phyloP scores from a whole-genome alignment of 768 basidiomycete species.

The Rubroboletus satanas region DNA sequence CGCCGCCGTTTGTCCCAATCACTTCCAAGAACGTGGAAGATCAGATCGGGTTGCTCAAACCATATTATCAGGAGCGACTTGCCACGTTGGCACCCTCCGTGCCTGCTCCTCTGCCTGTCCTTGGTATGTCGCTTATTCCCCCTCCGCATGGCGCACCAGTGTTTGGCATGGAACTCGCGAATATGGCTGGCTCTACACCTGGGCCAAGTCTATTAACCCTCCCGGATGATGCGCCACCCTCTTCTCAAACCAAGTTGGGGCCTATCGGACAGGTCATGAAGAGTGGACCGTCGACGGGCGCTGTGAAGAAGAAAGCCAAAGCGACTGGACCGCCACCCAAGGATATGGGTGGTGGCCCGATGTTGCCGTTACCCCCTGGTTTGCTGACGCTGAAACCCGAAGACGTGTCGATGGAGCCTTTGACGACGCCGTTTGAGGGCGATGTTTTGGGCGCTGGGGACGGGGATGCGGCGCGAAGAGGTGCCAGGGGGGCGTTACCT shows the following conservation, averaged over 20 bases:
- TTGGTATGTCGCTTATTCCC: constrained; percentile 18
- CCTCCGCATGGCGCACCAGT: constrained; percentile 4
- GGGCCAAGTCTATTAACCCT: constrained; percentile 36
- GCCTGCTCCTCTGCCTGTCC: constrained; percentile 16
- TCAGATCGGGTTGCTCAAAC: constrained; percentile 82
- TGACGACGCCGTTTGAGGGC: constrained; percentile 14
- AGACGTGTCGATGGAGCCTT: constrained; percentile 20
- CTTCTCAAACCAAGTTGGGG: constrained; percentile 66
- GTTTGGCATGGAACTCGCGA: not conserved
- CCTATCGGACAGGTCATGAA: constrained; percentile 74
- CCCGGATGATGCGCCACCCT: constrained; percentile 59
- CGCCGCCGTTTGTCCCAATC: constrained; percentile 75
- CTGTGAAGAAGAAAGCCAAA: constrained; percentile 60
- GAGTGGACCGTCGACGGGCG: constrained; percentile 38
- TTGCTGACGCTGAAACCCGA: constrained; percentile 19
- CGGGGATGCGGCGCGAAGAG: constrained; percentile 8
- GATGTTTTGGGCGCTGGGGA: not conserved
- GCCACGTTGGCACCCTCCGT: constrained; percentile 35
- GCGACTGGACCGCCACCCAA: constrained; percentile 23
- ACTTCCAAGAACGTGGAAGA: constrained; percentile 59
- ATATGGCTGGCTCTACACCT: not conserved
- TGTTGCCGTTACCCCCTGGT: constrained; percentile 17
- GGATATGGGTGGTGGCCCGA: constrained; percentile 18
- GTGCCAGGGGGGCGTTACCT: constrained; percentile 7
- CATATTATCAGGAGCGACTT: constrained; percentile 66